Base-by-base conservation (phyloP, 805 yeast genomes). In the Metschnikowia proteae region DNA sequence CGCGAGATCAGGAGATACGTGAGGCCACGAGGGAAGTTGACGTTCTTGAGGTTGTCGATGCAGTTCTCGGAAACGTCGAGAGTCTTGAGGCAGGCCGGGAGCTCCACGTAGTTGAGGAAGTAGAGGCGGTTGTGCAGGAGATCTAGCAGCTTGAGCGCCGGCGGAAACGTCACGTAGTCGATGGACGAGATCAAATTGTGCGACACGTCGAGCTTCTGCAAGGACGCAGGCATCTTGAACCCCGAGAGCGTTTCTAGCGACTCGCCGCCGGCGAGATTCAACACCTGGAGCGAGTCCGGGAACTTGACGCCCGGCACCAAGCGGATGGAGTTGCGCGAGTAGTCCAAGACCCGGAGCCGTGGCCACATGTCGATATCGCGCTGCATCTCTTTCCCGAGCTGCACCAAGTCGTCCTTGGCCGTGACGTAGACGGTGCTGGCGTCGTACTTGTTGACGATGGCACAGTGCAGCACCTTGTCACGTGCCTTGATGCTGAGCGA, bases 21-120 rank as follows among this genome's bases (percentile, higher is more conserved):
- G 37, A 73, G 55, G 6, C 55, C 55, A 9, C 60, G 54, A 0
- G 78, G 78, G 49, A 73, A 72, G 17, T 57, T 65, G 13, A 69
- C 69, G 11, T 70, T 68, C 46, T 71, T 54, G 26, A 73, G 51
- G 43, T 60, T 65, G 43, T 73, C 77, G 27, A 73, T 65, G 49
- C 75, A 54, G 56, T 73, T 73, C 26, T 67, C 66, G 4, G 75
- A 70, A 6, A 71, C 49, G 51, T 72, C 74, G 30, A 73, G 60
- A 25, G 53, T 53, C 34, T 57, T 49, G 22, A 73, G 56, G 10
- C 48, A 49, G 1, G 55, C 48, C 0, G 77, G 77, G 45, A 72
- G 65, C 30, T 72, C 74, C 17, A 65, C 74, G 50, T 67, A 65
- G 54, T 68, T 64, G 42, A 72, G 55, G 48, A 70, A 71, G 47